These are phyloP conservation scores for Hemisphaericaspora lyxosophila DNA, from an alignment of 1,139 yeast genomes.

Conservation along the genomic window DNA sequence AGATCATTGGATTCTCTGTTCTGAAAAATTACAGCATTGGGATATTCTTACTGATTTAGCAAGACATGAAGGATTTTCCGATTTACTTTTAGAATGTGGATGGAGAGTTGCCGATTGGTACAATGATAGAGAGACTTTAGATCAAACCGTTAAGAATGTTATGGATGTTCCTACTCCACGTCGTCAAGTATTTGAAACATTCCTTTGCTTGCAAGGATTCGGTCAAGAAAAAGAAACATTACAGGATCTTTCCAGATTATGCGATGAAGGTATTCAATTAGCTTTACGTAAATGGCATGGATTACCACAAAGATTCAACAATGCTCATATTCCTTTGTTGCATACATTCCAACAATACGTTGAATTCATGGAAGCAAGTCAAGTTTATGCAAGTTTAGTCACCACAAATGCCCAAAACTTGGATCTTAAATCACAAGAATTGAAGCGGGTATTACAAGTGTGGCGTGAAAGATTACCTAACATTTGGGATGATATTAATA, in stretches of 20 bases:
- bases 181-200: slow-evolving; percentile 92
- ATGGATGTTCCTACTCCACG: slow-evolving; percentile 99
- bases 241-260: slow-evolving; percentile 76
- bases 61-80: slow-evolving; percentile 96
- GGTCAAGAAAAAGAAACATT: slow-evolving; percentile 85
- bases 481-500: slow-evolving; percentile 93
- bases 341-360: slow-evolving; percentile 98
- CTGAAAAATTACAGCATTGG: slow-evolving; percentile 98
- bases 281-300: slow-evolving; percentile 94
- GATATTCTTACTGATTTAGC: slow-evolving; percentile 95
- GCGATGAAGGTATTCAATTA: slow-evolving; percentile 95
- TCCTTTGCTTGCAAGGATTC: slow-evolving; percentile 87
- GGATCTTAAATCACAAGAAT: slow-evolving; percentile 89
- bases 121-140: slow-evolving; percentile 89
- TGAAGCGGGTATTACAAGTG: slow-evolving; percentile 90
- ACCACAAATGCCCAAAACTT: slow-evolving; percentile 90
- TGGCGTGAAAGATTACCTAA: slow-evolving; percentile 98
- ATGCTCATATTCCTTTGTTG: slow-evolving; percentile 84
- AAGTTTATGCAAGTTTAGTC: slow-evolving; percentile 84
- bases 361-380: slow-evolving; percentile 96
- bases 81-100: slow-evolving; percentile 90
- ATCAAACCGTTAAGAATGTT: slow-evolving; percentile 90
- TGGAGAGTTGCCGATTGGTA: slow-evolving; percentile 99
- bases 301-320: slow-evolving; percentile 73
- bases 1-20: slow-evolving; percentile 97